Percentiles rank a stretch among this genome's conserved stretches.
phyloP scores from a whole-genome alignment of 352 stramenopile genomes.

The Peronospora destructor region DNA sequence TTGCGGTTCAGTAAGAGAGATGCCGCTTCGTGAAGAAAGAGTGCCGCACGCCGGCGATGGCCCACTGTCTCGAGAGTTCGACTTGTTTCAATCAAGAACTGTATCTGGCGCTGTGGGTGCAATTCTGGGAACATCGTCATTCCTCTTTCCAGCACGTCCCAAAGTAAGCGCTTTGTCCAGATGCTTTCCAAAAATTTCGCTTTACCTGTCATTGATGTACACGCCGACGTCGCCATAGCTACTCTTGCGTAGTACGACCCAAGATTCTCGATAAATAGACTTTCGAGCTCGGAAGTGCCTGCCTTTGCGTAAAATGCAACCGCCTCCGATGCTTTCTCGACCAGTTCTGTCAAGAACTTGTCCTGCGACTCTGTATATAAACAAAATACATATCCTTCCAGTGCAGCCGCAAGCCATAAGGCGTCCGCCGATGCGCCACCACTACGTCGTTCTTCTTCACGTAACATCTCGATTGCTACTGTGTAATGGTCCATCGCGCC shows the following conservation, averaged over 20 bases:
- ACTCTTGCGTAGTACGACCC: slow-evolving; percentile 67
- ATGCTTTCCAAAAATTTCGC: slow-evolving; percentile 46
- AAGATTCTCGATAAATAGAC: slow-evolving; percentile 56
- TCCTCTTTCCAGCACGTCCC: slow-evolving; percentile 58
- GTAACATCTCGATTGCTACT: slow-evolving; percentile 59
- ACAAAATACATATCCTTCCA: slow-evolving; percentile 72
- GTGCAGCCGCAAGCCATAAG: slow-evolving; percentile 70
- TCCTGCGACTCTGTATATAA: slow-evolving; percentile 40
- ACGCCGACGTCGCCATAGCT: slow-evolving; percentile 14
- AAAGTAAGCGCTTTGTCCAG: slow-evolving; percentile 67
- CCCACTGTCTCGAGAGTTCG: slow-evolving; percentile 61
- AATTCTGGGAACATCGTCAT: slow-evolving; percentile 49
- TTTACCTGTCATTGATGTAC: slow-evolving; percentile 16
- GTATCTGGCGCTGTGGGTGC: slow-evolving; percentile 38
- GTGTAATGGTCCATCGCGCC: slow-evolving; percentile 71
- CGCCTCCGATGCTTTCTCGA: slow-evolving; percentile 75
- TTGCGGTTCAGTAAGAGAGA: slow-evolving; percentile 39
- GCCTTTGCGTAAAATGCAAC: slow-evolving; percentile 58
- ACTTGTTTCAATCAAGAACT: slow-evolving; percentile 59
- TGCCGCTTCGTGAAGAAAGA: slow-evolving; percentile 69
- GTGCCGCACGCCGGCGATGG: slow-evolving; percentile 50
- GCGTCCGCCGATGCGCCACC: slow-evolving; percentile 37
- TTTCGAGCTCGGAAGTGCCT: slow-evolving; percentile 62
- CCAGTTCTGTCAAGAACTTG: slow-evolving; percentile 64
- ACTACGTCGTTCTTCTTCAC: slow-evolving; percentile 70